Evolutionary conservation across 352 stramenopile species (phyloP), one percentile per base, ranked within the genome.

Genomic region (Phytopythium kandeliae): DNA sequence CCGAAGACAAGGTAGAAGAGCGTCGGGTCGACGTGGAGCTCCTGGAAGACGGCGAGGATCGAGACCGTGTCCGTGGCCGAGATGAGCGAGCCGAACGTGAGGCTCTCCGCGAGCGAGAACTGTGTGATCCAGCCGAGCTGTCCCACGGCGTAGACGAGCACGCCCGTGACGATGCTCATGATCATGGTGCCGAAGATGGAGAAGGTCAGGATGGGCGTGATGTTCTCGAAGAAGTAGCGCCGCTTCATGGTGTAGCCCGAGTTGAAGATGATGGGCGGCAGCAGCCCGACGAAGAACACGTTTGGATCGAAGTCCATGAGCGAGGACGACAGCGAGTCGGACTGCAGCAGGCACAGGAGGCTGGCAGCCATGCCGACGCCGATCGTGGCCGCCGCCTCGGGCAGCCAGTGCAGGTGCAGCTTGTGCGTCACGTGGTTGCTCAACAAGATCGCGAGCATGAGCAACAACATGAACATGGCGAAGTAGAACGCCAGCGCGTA

Each of bases 1-100:
- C 94, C 94, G 79, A 98, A 98, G 13, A 97, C 87, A 25, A 98
- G 65, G 58, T 97, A 98, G 60, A 98, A 98, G 5, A 98, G 66
- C 47, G 82, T 91, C 35, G 91, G 90, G 54, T 98, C 88, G 17
- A 89, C 83, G 45, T 85, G 78, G 4, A 94, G 78, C 55, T 92
- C 81, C 60, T 96, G 83, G 65, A 98, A 97, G 8, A 97, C 85
- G 1, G 88, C 86, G 24, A 98, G 68, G 42, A 87, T 96, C 21
- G 87, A 96, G 33, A 98, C 91, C 12, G 92, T 92, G 68, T 98
- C 94, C 9, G 92, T 98, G 17, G 92, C 87, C 46, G 81, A 95
- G 58, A 98, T 96, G 22, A 98, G 66, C 8, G 86, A 90, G 12
- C 89, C 89, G 63, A 98, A 98, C 0, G 89, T 89, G 43, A 97